These are phyloP conservation scores for Suhomyces terraborum DNA, from an alignment of 1,139 yeast species.

Conservation along the genomic window DNA sequence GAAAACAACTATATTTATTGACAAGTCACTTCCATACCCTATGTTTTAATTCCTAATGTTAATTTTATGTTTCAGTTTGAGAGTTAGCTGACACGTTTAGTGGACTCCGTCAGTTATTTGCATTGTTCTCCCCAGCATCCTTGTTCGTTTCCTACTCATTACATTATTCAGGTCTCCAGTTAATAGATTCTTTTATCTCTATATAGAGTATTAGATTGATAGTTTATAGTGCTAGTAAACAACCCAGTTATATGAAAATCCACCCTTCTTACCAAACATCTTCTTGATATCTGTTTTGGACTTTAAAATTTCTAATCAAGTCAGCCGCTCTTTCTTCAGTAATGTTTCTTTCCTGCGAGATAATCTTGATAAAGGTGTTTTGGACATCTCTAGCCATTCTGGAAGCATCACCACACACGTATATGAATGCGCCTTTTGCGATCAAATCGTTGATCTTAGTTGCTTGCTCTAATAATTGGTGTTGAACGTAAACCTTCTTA, in stretches of 20 bases:
- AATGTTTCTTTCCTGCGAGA: conserved; percentile 60
- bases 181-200: conserved; percentile 9
- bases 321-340: conserved; percentile 72
- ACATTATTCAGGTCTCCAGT: conserved; percentile 3
- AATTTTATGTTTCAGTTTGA: conserved; percentile 4
- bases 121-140: conserved; percentile 5
- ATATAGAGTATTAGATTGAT: conserved; percentile 4
- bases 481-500: conserved; percentile 86
- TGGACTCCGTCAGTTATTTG: conserved; percentile 5
- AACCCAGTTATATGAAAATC: conserved; percentile 1
- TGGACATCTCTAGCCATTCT: conserved; percentile 98
- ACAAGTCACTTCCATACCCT: background rate
- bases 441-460: conserved; percentile 58
- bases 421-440: conserved; percentile 78
- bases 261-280: conserved; percentile 76
- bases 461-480: conserved; percentile 65
- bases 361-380: conserved; percentile 61
- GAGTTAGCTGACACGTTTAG: conserved; percentile 3
- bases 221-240: conserved; percentile 7
- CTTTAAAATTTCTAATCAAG: conserved; percentile 75
- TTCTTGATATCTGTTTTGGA: conserved; percentile 90
- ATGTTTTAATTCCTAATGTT: conserved; percentile 7
- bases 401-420: conserved; percentile 97
- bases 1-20: conserved; percentile 3
- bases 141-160: conserved; percentile 5